A percentile compares a stretch with the other conserved stretches of the same genome.
Evolutionary conservation across 1,139 yeast genomes (phyloP).

Genomic region (Candida sanyaensis): DNA sequence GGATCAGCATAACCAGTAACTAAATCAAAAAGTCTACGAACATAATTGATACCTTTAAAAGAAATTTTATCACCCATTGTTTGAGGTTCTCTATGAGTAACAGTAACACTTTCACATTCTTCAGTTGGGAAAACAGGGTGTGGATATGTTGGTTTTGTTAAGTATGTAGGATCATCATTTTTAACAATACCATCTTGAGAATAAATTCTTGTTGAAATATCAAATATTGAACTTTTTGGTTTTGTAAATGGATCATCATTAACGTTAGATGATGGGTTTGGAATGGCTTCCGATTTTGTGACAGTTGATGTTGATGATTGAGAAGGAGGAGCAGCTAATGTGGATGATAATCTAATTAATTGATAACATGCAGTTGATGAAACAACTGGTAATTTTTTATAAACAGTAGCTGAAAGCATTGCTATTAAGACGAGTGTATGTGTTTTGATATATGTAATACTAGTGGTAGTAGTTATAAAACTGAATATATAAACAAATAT

Average conservation of each 20-base stretch:
- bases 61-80: constrained; percentile 57
- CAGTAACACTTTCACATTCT: constrained; percentile 49
- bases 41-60: constrained; percentile 40
- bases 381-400: neutral
- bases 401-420: constrained; percentile 2
- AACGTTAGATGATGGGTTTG: neutral
- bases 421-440: too few species aligned
- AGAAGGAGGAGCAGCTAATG: constrained; percentile 1
- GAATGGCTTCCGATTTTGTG: neutral
- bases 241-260: neutral
- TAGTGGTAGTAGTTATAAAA: too few species aligned
- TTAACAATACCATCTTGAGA: constrained; percentile 24
- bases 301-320: neutral
- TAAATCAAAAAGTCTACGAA: constrained; percentile 57
- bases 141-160: constrained; percentile 53
- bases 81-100: constrained; percentile 56
- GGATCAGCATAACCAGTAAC: constrained; percentile 69
- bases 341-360: constrained; percentile 4
- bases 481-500: neutral
- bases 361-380: neutral
- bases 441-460: too few species aligned
- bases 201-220: constrained; percentile 31
- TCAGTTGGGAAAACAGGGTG: constrained; percentile 53
- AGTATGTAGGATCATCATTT: constrained; percentile 28
- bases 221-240: constrained; percentile 13